Conservation (phyloP, 2,329 filamentous ascomycete species). For the Pyricularia sp. region DNA sequence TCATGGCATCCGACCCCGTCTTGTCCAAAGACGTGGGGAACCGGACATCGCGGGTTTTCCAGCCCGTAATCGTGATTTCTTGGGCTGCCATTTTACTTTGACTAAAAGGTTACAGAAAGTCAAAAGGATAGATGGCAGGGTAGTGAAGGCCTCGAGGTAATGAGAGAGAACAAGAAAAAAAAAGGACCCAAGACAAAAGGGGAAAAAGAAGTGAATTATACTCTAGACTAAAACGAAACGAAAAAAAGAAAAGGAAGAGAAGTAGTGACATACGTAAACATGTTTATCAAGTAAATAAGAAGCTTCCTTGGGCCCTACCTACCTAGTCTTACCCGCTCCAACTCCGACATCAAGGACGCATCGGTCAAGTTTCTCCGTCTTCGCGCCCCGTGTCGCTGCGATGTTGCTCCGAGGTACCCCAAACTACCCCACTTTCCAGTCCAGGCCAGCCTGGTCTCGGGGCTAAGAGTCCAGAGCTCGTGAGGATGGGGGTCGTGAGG, state of each 20-base stretch:
- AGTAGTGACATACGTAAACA: background rate
- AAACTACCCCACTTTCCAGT: background rate
- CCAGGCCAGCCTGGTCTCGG: background rate
- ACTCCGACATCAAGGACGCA: background rate
- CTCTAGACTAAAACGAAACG: too few relatives aligned
- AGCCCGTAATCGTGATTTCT: conserved; percentile 60
- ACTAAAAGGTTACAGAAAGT: background rate
- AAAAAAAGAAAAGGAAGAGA: background rate
- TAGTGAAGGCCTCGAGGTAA: background rate
- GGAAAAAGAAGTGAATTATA: background rate
- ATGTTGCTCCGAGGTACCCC: background rate
- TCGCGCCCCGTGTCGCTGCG: background rate
- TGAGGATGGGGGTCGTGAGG: background rate
- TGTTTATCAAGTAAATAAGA: background rate
- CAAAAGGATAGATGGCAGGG: background rate
- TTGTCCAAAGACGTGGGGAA: conserved; percentile 90
- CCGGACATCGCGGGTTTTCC: conserved; percentile 59
- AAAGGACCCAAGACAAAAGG: background rate
- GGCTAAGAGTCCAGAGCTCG: background rate
- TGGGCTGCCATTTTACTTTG: conserved; percentile 12
- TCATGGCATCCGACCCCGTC: conserved; percentile 96
- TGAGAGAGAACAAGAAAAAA: background rate
- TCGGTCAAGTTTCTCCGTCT: background rate
- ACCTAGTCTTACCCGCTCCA: background rate
- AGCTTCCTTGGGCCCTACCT: background rate